Conservation (phyloP, 805 yeast species). For the Blastobotrys peoriensis region DNA sequence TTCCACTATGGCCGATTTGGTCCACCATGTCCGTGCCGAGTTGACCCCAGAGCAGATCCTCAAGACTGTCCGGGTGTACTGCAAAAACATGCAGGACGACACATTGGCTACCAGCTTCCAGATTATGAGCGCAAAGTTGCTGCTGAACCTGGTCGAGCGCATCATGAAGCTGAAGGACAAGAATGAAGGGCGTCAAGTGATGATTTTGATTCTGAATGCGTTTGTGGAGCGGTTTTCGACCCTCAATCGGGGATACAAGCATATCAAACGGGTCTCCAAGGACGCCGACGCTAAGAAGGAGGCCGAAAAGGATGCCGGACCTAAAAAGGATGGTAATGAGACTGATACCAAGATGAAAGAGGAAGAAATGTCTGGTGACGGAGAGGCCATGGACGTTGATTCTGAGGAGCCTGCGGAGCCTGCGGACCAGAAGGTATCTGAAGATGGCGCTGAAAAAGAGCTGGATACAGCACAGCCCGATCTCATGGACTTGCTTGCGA, state of each 20-base stretch:
- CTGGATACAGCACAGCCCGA: conserved; percentile 22
- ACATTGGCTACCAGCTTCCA: conserved; percentile 84
- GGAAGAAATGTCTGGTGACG: conserved; percentile 3
- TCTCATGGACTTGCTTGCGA: conserved; percentile 37
- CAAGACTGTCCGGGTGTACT: conserved; percentile 78
- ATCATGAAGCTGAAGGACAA: conserved; percentile 77
- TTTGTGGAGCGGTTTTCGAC: conserved; percentile 76
- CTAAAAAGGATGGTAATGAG: conserved; percentile 1
- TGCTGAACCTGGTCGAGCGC: conserved; percentile 82
- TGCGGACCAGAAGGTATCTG: conserved; percentile 3
- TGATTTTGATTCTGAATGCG: conserved; percentile 81
- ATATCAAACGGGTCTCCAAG: conserved; percentile 46
- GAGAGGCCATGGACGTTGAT: conserved; percentile 20
- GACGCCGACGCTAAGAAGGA: conserved; percentile 26
- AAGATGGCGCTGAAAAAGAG: conserved; percentile 18
- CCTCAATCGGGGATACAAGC: conserved; percentile 64
- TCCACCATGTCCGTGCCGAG: conserved; percentile 84
- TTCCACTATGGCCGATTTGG: conserved; percentile 91
- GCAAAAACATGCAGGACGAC: conserved; percentile 73
- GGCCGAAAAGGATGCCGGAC: conserved; percentile 15
- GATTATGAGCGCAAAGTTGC: conserved; percentile 89
- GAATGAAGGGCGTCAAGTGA: conserved; percentile 73
- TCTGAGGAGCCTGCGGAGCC: conserved; percentile 11
- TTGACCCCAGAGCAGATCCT: conserved; percentile 77
- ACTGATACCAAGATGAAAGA: neutral